Percentiles rank a stretch among this genome's conserved stretches.
Conservation (phyloP, 192 early-diverging fungal species). For the Spizellomyces sp. region DNA sequence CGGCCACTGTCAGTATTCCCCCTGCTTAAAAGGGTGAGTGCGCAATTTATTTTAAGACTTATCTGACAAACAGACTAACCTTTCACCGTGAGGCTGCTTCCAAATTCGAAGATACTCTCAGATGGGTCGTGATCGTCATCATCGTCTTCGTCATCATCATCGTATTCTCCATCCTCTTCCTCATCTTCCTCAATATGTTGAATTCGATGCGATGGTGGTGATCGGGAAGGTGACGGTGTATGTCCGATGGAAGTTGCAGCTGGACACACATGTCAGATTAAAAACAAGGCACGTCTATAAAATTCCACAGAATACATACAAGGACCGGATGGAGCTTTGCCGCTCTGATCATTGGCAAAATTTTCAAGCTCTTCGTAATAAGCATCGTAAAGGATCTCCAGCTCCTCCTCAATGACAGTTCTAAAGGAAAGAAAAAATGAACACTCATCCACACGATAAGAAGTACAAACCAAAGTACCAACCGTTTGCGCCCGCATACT, state of each 20-base stretch:
- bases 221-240: not conserved
- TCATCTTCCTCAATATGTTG: conserved; percentile 56
- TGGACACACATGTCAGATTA: no score
- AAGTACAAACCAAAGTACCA: conserved; percentile 12
- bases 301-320: conserved; percentile 11
- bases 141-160: conserved; percentile 65
- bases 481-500: conserved; percentile 81
- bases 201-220: not conserved
- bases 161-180: conserved; percentile 55
- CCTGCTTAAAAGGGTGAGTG: conserved; percentile 27
- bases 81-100: conserved; percentile 77
- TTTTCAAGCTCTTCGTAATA: conserved; percentile 89
- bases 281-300: not conserved
- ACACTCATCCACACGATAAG: not conserved
- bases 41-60: not conserved
- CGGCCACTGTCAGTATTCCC: conserved; percentile 71
- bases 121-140: conserved; percentile 47
- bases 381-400: conserved; percentile 83
- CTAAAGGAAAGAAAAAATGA: conserved; percentile 25
- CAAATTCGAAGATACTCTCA: conserved; percentile 64
- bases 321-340: conserved; percentile 35
- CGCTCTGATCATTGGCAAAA: conserved; percentile 74
- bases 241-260: not conserved
- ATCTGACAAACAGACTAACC: conserved; percentile 41
- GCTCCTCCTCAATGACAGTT: conserved; percentile 81